Evolutionary conservation across 805 yeast species (phyloP), one percentile per base, ranked within the genome.

Genomic region (Lipomyces sp.): DNA sequence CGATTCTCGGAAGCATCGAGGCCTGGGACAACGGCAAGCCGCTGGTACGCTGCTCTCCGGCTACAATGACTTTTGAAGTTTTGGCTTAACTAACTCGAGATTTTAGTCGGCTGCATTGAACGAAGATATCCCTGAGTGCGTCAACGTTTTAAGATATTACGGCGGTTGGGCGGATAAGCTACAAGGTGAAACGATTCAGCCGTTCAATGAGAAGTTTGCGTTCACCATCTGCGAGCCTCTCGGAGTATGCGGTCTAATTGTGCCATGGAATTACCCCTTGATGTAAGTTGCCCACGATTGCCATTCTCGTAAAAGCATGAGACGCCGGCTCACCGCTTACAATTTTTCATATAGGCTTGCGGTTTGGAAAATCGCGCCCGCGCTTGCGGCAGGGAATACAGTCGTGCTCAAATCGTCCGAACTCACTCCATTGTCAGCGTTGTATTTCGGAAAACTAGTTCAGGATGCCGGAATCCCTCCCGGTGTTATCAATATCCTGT

Each of bases 341-440:
- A 19, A 32, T 5, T 19, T 24, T 7, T n/a, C 7, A 39, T 16
- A 8, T 24, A 55, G 59, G 59, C 42, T 58, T 10, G 45, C 61
- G 4, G 28, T 57, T n/a, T 85, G 93, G 93, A 84, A 85, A 68
- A 72, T 85, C 63, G 87, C 85, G 24, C 91, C 91, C 21, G 93
- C 95, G 8, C 70, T 85, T 57, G 88, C 90, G 37, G 83, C 86
- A 46, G 93, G 93, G 47, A 84, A 86, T 68, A 75, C 80, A 13
- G 77, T 83, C 40, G 80, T 85, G 39, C 75, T 85, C 66, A 85
- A 85, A 68, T 76, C 87, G 2, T 82, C 88, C 49, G 93, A 86
- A 69, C 70, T 81, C 59, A 84, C 91, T 5, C 93, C 93, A 11
- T 73, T 85, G 60, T 79, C 88, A 23, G 72, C 83, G 58, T 75